These are phyloP conservation scores for Capsicum baccatum DNA, from an alignment of 257 asterid species.

Conservation along the genomic window DNA sequence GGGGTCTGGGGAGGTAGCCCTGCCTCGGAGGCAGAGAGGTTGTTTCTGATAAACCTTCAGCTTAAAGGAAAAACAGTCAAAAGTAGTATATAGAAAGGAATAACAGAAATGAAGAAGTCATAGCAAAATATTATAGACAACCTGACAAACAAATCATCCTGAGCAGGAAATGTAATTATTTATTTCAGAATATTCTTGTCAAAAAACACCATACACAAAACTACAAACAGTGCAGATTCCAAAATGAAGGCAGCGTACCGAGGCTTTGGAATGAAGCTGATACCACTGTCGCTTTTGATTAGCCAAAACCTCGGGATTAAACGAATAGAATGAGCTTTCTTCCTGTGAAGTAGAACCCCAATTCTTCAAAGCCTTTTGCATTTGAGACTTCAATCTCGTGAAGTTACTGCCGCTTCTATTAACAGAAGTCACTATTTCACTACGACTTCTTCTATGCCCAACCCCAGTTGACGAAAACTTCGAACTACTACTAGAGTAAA, in stretches of 20 bases:
- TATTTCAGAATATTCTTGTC: not conserved
- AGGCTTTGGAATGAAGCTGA: conserved; percentile 69
- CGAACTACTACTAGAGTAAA: conserved; percentile 37
- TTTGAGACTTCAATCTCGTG: conserved; percentile 62
- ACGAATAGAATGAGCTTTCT: conserved; percentile 48
- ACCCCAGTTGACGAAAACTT: conserved; percentile 38
- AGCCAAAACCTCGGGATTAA: conserved; percentile 91
- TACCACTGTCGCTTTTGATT: conserved; percentile 96
- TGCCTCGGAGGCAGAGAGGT: too few species aligned
- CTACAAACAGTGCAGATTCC: conserved; percentile 15
- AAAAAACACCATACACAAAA: not conserved
- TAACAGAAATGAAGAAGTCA: too few species aligned
- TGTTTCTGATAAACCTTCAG: too few species aligned
- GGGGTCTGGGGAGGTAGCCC: too few species aligned
- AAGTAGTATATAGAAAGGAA: too few species aligned
- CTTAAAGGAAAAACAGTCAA: too few species aligned
- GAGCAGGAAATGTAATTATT: not conserved
- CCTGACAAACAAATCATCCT: too few species aligned
- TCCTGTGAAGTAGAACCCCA: conserved; percentile 58
- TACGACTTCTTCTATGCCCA: conserved; percentile 68
- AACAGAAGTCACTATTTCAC: conserved; percentile 59
- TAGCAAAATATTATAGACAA: too few species aligned
- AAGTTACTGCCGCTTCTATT: conserved; percentile 49
- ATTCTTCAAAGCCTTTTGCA: conserved; percentile 66
- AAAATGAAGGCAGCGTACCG: conserved; percentile 55